phyloP scores from a whole-genome alignment of 352 stramenopile species.

The Phytopythium helicoides region DNA sequence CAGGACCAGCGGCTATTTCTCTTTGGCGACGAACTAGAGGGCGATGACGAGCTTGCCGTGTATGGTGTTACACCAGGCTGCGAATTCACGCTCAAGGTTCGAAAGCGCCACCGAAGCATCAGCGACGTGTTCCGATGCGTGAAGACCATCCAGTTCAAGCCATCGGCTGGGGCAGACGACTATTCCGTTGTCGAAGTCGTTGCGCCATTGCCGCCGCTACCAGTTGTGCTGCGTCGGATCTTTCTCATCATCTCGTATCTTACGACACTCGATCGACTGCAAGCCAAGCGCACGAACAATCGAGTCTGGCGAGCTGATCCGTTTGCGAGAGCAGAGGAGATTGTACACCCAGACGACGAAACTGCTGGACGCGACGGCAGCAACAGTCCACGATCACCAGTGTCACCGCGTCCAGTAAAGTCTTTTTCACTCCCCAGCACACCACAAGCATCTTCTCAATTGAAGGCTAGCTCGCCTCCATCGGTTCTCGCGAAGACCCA shows the following conservation, averaged over 20 bases:
- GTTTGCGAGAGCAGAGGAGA: neutral
- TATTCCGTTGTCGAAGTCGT: constrained; percentile 62
- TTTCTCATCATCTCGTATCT: constrained; percentile 58
- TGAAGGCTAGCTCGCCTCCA: too few species aligned
- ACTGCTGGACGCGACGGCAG: neutral
- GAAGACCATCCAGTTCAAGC: constrained; percentile 46
- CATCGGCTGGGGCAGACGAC: constrained; percentile 29
- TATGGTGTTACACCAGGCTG: constrained; percentile 58
- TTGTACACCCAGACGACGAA: constrained; percentile 23
- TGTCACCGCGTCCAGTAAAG: too few species aligned
- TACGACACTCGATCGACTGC: constrained; percentile 45
- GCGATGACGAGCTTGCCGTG: constrained; percentile 51
- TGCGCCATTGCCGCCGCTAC: constrained; percentile 49
- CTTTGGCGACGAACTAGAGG: constrained; percentile 53
- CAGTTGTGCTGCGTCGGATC: constrained; percentile 56
- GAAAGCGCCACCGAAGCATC: constrained; percentile 53
- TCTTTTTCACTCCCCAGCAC: neutral
- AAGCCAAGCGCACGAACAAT: constrained; percentile 35
- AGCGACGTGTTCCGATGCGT: constrained; percentile 65
- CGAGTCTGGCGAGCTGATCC: constrained; percentile 32
- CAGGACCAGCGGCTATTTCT: constrained; percentile 63
- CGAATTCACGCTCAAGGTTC: constrained; percentile 40
- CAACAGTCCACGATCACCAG: neutral
- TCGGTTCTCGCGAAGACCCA: too few species aligned
- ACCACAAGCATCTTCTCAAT: too few species aligned